Percentiles rank a stretch among this genome's conserved stretches.
Conservation (phyloP, 2,329 filamentous ascomycete species). For the Diaporthe caulivora region DNA sequence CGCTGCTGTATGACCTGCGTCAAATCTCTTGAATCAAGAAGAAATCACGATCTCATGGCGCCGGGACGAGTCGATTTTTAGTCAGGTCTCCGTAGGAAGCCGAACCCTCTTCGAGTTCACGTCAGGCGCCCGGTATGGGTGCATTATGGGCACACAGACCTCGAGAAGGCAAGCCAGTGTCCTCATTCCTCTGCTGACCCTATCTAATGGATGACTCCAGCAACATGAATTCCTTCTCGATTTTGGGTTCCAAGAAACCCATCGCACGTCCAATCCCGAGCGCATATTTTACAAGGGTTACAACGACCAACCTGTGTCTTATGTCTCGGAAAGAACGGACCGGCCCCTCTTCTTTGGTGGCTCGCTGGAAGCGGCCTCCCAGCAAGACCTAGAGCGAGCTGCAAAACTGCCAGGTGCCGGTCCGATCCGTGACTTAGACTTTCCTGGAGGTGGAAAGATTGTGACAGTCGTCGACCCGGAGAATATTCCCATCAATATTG, state of each 20-base stretch:
- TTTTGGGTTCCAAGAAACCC: not conserved
- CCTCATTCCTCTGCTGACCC: too few species aligned
- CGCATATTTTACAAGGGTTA: constrained; percentile 1
- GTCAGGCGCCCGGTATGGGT: not conserved
- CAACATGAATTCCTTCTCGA: not conserved
- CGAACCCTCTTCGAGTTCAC: not conserved
- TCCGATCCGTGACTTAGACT: not conserved
- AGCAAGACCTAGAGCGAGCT: not conserved
- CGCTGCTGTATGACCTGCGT: too few species aligned
- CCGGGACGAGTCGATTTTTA: not conserved
- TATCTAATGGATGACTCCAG: not conserved
- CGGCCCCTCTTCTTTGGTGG: not conserved
- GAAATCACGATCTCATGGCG: not conserved
- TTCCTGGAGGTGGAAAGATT: not conserved
- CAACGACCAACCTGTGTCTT: not conserved
- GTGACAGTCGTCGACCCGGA: not conserved
- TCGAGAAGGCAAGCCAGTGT: not conserved
- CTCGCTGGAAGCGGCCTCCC: not conserved
- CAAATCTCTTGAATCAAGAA: not conserved
- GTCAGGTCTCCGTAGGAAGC: not conserved
- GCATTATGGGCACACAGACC: not conserved
- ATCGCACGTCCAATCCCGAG: constrained; percentile 1
- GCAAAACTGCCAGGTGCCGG: not conserved
- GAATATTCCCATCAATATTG: not conserved
- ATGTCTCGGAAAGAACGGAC: not conserved